Percentiles rank a stretch among this genome's conserved stretches.
Conservation (phyloP, 2,329 filamentous ascomycete species). For the Verticillium isaacii region DNA sequence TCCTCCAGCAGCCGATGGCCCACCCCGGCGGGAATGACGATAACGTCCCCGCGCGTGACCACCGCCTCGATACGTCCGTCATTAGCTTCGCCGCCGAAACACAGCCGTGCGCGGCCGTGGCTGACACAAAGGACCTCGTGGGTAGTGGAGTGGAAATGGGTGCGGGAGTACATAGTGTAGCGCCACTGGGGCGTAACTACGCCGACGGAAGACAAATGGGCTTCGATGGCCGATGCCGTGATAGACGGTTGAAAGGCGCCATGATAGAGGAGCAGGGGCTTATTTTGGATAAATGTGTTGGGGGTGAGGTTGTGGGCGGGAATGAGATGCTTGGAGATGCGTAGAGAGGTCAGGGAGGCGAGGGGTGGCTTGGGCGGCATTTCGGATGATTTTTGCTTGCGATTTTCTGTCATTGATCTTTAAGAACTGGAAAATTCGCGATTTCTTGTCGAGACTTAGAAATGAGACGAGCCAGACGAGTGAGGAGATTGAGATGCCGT, state of each 20-base stretch:
- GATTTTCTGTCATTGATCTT: no score
- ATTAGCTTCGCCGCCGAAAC: conserved; percentile 63
- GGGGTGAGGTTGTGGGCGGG: conserved; percentile 51
- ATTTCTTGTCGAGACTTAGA: no score
- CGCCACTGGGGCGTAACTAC: conserved; percentile 61
- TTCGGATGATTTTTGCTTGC: no score
- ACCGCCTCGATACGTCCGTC: conserved; percentile 48
- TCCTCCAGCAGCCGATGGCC: conserved; percentile 59
- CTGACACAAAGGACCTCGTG: conserved; percentile 63
- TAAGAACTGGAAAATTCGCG: no score
- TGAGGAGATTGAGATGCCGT: no score
- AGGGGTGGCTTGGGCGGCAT: conserved; percentile 3
- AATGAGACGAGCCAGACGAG: no score
- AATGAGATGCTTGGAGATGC: conserved; percentile 55
- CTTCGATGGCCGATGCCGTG: conserved; percentile 46
- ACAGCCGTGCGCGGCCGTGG: conserved; percentile 53
- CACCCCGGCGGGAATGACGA: conserved; percentile 63
- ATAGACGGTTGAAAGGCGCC: conserved; percentile 42
- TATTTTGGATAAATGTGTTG: conserved; percentile 60
- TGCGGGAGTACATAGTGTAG: conserved; percentile 62
- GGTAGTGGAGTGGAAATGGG: conserved; percentile 63
- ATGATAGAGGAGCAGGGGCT: conserved; percentile 64
- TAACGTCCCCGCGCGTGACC: conserved; percentile 55
- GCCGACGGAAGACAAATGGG: conserved; percentile 45
- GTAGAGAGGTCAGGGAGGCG: conserved; percentile 42